Evolutionary conservation across 495 filamentous ascomycete species (phyloP).

Genomic region (Penicillium tannophilum): DNA sequence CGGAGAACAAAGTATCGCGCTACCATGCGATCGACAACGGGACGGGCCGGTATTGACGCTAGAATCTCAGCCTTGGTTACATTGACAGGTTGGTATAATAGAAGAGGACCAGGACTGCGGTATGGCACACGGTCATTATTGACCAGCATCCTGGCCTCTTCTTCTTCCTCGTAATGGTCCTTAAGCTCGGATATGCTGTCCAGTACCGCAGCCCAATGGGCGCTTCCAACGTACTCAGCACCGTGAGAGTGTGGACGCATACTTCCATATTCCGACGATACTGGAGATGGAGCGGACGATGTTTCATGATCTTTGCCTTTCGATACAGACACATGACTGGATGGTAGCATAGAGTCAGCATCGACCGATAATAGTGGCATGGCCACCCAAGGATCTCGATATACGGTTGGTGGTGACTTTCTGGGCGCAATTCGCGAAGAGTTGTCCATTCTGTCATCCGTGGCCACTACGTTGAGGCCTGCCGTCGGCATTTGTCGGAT

Average conservation of each 20-base stretch:
- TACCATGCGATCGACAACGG: not conserved
- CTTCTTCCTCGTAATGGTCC: slow-evolving; percentile 1
- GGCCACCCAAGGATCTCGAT: too few species aligned
- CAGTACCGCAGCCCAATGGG: not conserved
- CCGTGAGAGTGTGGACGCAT: not conserved
- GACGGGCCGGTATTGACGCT: not conserved
- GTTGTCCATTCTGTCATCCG: not conserved
- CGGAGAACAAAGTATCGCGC: slow-evolving; percentile 1
- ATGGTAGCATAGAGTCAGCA: not conserved
- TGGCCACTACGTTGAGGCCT: not conserved
- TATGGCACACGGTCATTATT: not conserved
- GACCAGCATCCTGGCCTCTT: not conserved
- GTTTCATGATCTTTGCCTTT: not conserved
- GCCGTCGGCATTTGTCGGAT: not conserved
- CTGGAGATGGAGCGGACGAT: not conserved
- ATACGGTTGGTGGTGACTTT: not conserved
- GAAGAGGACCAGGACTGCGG: not conserved
- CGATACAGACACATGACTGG: not conserved
- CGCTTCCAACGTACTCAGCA: not conserved
- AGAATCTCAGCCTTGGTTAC: not conserved
- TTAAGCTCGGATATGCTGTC: slow-evolving; percentile 2
- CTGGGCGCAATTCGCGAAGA: not conserved
- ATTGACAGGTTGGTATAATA: not conserved
- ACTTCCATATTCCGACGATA: not conserved
- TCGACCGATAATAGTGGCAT: not conserved